Evolutionary conservation across 305 asterid genomes (phyloP), one percentile per base, ranked within the genome.

Genomic region (Solanum hybrid): DNA sequence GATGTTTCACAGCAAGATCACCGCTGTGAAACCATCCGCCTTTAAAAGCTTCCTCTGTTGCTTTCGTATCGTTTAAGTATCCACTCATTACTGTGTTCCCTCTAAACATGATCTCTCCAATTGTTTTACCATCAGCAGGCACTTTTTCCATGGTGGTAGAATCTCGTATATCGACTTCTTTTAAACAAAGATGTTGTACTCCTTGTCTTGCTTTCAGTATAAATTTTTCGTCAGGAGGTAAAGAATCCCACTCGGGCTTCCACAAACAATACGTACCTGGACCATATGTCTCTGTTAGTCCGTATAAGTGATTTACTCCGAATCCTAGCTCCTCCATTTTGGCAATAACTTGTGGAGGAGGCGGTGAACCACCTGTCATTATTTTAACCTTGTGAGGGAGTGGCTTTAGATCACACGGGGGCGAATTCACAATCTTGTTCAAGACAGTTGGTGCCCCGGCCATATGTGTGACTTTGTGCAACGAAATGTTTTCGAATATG

Each of bases 1-100:
- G 92, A 66, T 97, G 99, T 90, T 95, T 97, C 22, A 97, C 98
- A 1, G 91, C 98, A 60, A 95, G 95, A 88, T 97, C 98, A 14
- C 98, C 98, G n/a, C 98, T 97, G 32, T 95, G 90, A 78, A 96
- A 97, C 99, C 98, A 97, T 45, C 98, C 99, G 0, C 97, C 98
- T 0, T 89, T 76, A 9, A 96, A 96, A 7, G 98, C 98, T 37
- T 94, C 96, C 56, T 90, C 90, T 0, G 99, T 96, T 27, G 98
- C 97, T 86, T 95, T 90, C 64, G 34, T 66, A n/a, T 95, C 95
- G 73, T 95, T 96, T 3, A 94, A 87, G 91, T 96, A 96, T 45
- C 98, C 99, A 3, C 97, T 93, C 98, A 96, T 96, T 14, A 96
- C 98, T 0, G 97, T 95, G 37, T 96, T 96, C 51, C 98, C 99